A percentile compares a stretch with the other conserved stretches of the same genome.
Evolutionary conservation across 2,329 filamentous ascomycete species (phyloP).

Genomic region (Hysterium pulicare): DNA sequence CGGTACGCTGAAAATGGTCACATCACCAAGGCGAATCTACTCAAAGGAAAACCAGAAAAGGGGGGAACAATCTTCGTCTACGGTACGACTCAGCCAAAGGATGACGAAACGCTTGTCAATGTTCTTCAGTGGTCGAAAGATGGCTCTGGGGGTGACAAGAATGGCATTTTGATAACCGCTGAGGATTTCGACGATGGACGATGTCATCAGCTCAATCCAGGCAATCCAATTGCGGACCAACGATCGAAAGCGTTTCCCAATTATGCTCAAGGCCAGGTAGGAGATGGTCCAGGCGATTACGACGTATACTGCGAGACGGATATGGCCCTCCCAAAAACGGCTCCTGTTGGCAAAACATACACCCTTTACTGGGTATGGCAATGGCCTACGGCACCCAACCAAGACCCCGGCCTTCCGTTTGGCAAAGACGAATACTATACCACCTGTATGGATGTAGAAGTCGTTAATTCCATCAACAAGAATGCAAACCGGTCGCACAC

Average conservation of each 20-base stretch:
- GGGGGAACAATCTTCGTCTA: conserved; percentile 49
- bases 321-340: conserved; percentile 67
- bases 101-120: conserved; percentile 56
- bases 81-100: conserved; percentile 46
- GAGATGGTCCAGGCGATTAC: conserved; percentile 10
- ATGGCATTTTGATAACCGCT: conserved; percentile 71
- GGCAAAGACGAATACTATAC: conserved; percentile 58
- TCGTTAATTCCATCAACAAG: conserved; percentile 32
- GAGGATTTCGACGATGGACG: conserved; percentile 86
- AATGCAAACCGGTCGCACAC: conserved; percentile 15
- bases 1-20: conserved; percentile 53
- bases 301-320: conserved; percentile 78
- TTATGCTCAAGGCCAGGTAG: conserved; percentile 48
- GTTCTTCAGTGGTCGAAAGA: conserved; percentile 80
- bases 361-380: conserved; percentile 97
- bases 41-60: conserved; percentile 41
- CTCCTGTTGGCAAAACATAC: conserved; percentile 62
- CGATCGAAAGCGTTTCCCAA: conserved; percentile 59
- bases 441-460: conserved; percentile 55
- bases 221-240: conserved; percentile 51
- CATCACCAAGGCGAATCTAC: conserved; percentile 38
- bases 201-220: conserved; percentile 74
- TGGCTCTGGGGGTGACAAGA: conserved; percentile 75
- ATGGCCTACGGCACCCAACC: conserved; percentile 61
- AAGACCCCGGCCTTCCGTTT: conserved; percentile 40